Evolutionary conservation across 495 filamentous ascomycete genomes (phyloP), one percentile per base, ranked within the genome.

Genomic region (Acidiella bohemica): DNA sequence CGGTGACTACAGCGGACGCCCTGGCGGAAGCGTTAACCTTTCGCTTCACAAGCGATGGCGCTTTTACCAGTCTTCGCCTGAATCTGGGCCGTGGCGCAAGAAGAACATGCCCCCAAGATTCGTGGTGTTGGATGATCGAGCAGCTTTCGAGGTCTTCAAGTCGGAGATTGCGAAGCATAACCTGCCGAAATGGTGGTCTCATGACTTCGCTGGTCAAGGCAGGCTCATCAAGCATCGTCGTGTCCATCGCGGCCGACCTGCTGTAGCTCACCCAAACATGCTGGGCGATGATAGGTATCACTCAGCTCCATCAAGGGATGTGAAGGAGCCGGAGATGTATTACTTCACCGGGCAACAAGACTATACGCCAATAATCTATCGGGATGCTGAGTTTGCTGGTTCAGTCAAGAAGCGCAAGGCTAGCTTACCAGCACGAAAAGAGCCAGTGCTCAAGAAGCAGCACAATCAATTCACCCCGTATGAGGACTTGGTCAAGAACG

Each of bases 81-180:
- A 35, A 0, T 24, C 42, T 6, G 40, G 46, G 1, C n/a, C 28
- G 4, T 14, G 44, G 17, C 24, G 50, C 12, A 32, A 41, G 1
- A 28, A 42, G 25, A 45, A 55, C 23, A 53, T 55, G 45, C 56
- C 56, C 11, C 56, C 56, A 4, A 46, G 46, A 21, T 46, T 50
- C 34, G 46, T 52, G 27, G 49, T 55, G 23, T 50, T 59, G n/a
- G 54, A 59, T 36, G 56, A 59, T 38, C 9, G 21, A 2, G 47
- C 51, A 4, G 51, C 52, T n/a, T 39, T 53, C 28, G 42, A 41
- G 3, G 36, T 57, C n/a, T 18, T 36, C 30, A 21, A 19, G 13
- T 49, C 51, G 30, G 42, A 50, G 10, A 45, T 40, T 30, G 46
- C 31, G 9, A 19, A 32, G 12, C 12, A 29, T 3, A 43, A 43